Evolutionary conservation across 805 yeast species (phyloP).

Genomic region (Nakazawaea sp.): DNA sequence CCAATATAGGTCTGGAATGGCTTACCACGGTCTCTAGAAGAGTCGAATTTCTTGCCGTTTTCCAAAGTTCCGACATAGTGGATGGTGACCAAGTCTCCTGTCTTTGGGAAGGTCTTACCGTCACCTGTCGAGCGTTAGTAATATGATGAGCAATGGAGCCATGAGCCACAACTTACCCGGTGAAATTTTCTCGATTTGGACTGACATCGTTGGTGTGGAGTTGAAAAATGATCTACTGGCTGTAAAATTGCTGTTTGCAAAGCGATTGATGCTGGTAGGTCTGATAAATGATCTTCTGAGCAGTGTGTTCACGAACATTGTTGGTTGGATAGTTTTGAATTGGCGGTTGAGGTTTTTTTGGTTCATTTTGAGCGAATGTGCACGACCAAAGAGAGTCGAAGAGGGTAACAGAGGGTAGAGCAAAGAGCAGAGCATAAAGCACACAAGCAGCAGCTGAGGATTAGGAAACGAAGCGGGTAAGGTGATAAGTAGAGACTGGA

Average conservation of each 20-base stretch:
- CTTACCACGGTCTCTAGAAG: constrained; percentile 89
- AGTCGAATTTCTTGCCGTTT: constrained; percentile 93
- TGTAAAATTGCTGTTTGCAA: neutral
- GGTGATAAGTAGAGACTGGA: no score
- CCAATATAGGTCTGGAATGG: constrained; percentile 95
- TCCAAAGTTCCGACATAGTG: constrained; percentile 95
- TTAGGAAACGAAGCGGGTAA: no score
- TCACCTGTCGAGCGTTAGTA: constrained; percentile 60
- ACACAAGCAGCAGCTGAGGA: no score
- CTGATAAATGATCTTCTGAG: constrained; percentile 9
- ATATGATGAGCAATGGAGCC: no score
- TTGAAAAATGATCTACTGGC: constrained; percentile 11
- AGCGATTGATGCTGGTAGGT: constrained; percentile 1
- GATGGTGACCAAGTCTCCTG: constrained; percentile 85
- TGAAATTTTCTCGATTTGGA: constrained; percentile 13
- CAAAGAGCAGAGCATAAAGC: no score
- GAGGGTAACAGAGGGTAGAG: no score
- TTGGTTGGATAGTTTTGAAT: neutral
- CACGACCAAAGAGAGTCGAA: no score
- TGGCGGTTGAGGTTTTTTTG: neutral
- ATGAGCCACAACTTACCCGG: no score
- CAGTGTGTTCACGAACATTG: constrained; percentile 6
- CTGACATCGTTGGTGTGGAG: constrained; percentile 10
- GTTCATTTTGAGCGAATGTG: no score
- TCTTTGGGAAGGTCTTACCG: constrained; percentile 78